phyloP scores from a whole-genome alignment of 495 filamentous ascomycete species.

The Penicillium silybi region DNA sequence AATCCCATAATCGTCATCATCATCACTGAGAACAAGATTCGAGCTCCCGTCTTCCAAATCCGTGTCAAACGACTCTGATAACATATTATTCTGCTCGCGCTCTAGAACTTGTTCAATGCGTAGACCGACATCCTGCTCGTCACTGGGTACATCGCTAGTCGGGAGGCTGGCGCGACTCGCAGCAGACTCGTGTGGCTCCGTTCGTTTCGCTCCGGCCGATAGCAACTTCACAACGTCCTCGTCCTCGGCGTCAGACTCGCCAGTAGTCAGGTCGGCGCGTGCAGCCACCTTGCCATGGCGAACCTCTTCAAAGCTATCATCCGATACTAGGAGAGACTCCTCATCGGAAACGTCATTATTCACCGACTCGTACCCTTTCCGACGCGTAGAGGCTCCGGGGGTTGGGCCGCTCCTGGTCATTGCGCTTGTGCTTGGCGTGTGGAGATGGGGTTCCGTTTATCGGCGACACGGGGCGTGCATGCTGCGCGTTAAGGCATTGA shows the following conservation, averaged over 20 bases:
- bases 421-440: slow-evolving; percentile 4
- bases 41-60: slow-evolving; percentile 22
- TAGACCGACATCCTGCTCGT: slow-evolving; percentile 14
- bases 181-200: background rate
- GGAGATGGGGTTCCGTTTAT: background rate
- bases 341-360: slow-evolving; percentile 1
- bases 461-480: slow-evolving; percentile 1
- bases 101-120: slow-evolving; percentile 18
- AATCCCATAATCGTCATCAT: slow-evolving; percentile 23
- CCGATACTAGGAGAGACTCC: background rate
- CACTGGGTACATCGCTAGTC: slow-evolving; percentile 2
- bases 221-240: slow-evolving; percentile 18
- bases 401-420: slow-evolving; percentile 10
- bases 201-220: slow-evolving; percentile 2
- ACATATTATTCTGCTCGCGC: slow-evolving; percentile 2
- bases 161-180: background rate
- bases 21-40: slow-evolving; percentile 10
- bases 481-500: background rate
- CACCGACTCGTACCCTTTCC: slow-evolving; percentile 9
- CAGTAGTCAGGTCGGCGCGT: background rate
- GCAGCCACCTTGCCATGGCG: background rate
- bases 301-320: background rate
- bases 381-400: slow-evolving; percentile 1
- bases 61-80: slow-evolving; percentile 19
- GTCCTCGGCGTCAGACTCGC: slow-evolving; percentile 10